These are phyloP conservation scores for Neofusicoccum parvum DNA, from an alignment of 2,329 filamentous ascomycete genomes.

Conservation along the genomic window DNA sequence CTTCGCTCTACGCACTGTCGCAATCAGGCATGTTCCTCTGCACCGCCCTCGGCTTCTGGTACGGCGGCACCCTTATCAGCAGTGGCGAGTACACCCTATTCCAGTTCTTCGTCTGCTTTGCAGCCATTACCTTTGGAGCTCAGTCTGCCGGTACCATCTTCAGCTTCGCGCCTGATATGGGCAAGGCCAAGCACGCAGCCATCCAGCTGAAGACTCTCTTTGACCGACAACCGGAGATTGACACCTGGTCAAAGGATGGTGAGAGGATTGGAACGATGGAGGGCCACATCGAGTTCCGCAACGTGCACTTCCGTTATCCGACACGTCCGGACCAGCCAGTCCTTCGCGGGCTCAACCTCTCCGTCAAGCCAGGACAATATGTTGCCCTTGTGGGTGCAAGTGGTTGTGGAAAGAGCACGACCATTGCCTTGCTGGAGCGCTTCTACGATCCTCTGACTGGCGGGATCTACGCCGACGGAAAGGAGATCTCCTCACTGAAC, in stretches of 20 bases:
- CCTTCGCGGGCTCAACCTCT: conserved; percentile 76
- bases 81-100: conserved; percentile 72
- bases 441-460: conserved; percentile 87
- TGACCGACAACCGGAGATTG: conserved; percentile 76
- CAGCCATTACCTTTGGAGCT: conserved; percentile 83
- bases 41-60: conserved; percentile 85
- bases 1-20: conserved; percentile 76
- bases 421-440: conserved; percentile 82
- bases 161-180: conserved; percentile 88
- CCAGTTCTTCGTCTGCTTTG: conserved; percentile 91
- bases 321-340: conserved; percentile 88
- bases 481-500: conserved; percentile 70
- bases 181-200: conserved; percentile 84
- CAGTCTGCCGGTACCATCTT: conserved; percentile 91
- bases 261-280: conserved; percentile 63
- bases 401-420: conserved; percentile 89
- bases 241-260: conserved; percentile 76
- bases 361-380: conserved; percentile 74
- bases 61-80: conserved; percentile 76
- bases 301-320: conserved; percentile 91
- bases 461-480: conserved; percentile 76
- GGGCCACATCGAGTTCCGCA: conserved; percentile 82
- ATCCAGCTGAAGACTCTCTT: conserved; percentile 77
- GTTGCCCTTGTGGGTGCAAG: conserved; percentile 86
- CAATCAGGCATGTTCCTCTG: conserved; percentile 83